Evolutionary conservation across 768 basidiomycete genomes (phyloP), one percentile per base, ranked within the genome.

Genomic region (Pleurotus giganteus): DNA sequence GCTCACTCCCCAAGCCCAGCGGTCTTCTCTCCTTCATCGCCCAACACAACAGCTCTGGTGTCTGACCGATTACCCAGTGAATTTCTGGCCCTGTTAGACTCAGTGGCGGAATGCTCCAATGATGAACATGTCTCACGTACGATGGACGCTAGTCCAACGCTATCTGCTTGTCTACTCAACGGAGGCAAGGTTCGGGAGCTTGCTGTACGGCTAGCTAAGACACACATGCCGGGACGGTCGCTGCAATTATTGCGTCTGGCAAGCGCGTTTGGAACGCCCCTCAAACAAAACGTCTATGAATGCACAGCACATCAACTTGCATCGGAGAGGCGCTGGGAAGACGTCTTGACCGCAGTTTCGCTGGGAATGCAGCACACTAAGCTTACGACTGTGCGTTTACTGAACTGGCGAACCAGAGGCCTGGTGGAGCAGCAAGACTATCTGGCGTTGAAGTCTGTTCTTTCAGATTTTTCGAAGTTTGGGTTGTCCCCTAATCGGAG

Each of bases 321-420:
- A 17, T 60, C 67, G 6, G 62, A 63, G 45, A 71, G 69, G 24
- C 63, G 71, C 24, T 91, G 89, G 88, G 57, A 68, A 29, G 62
- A 71, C 11, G 67, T 91, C 3, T 69, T 82, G 17, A 57, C 68
- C 19, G 63, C 83, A 15, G 79, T 83, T 50, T 66, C 69, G 24
- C 69, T 83, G 17, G 86, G 78, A 47, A 73, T 71, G 58, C 65
- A 71, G 31, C 78, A 83, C 19, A 73, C 76, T 13, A 78, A 79
- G 39, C 71, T 70, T 50, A 74, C 77, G 2, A 84, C 82, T 2
- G 59, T 69, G 27, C 78, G 82, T 28, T 72, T 91, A 21, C 75
- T 92, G 57, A 84, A 92, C 65, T 91, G 88, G 88, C 80, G 81
- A 45, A 72, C 79, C 6, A 80, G 82, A 32, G 85, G 88, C 1